A percentile compares a stretch with the other conserved stretches of the same genome.
phyloP scores from a whole-genome alignment of 495 filamentous ascomycete species.

The Penicillium roqueforti region DNA sequence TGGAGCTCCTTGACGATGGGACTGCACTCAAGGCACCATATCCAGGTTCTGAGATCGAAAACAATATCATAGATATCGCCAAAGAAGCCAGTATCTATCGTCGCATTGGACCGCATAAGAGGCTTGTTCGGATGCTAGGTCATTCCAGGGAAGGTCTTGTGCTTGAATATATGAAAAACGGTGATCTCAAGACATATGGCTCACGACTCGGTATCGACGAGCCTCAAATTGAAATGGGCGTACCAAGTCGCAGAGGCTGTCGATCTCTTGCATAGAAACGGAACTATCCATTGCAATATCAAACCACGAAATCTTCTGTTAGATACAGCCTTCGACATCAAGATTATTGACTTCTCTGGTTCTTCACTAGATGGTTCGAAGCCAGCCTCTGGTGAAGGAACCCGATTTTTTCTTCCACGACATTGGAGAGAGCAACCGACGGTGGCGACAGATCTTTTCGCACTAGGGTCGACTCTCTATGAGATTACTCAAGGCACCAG shows the following conservation, averaged over 20 bases:
- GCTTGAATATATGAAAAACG: conserved; percentile 32
- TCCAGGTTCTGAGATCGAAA: conserved; percentile 17
- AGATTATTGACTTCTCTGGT: conserved; percentile 25
- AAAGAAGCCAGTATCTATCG: conserved; percentile 29
- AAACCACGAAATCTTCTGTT: conserved; percentile 26
- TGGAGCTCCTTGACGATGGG: conserved; percentile 25
- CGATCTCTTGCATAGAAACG: too few species aligned
- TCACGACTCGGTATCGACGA: too few species aligned
- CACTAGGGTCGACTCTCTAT: too few species aligned
- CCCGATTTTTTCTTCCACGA: conserved; percentile 20
- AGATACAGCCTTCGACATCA: conserved; percentile 18
- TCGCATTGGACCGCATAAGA: conserved; percentile 18
- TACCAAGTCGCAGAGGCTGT: too few species aligned
- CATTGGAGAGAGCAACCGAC: conserved; percentile 15
- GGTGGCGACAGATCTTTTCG: conserved; percentile 12
- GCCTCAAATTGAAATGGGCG: too few species aligned
- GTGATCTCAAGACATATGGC: conserved; percentile 26
- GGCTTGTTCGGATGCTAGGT: conserved; percentile 21
- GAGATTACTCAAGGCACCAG: too few species aligned
- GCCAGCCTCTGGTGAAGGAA: conserved; percentile 22
- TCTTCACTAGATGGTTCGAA: conserved; percentile 27
- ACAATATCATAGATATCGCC: conserved; percentile 24
- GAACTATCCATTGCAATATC: conserved; percentile 23
- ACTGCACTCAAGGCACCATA: conserved; percentile 21
- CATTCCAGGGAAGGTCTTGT: conserved; percentile 19